Evolutionary conservation across 2,329 filamentous ascomycete genomes (phyloP).

Genomic region (Cadophora luteo-olivacea): DNA sequence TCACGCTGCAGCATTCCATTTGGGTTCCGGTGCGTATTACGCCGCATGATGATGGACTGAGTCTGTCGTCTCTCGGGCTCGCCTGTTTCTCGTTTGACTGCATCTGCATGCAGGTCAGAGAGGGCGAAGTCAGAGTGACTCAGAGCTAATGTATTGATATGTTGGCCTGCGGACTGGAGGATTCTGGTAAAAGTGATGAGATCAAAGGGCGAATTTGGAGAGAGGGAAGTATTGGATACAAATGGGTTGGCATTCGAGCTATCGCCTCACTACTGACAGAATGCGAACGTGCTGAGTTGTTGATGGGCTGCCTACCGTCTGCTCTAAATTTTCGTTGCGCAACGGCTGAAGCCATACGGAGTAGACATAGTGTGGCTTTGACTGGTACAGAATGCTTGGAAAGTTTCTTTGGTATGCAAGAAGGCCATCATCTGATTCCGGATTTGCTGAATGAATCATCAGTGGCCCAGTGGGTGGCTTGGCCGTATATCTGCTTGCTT

Average conservation of each 20-base stretch:
- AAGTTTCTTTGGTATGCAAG: not conserved
- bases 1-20: slow-evolving; percentile 28
- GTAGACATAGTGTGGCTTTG: not conserved
- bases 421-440: slow-evolving; percentile 4
- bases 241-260: not conserved
- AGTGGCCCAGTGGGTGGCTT: slow-evolving; percentile 10
- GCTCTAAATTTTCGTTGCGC: slow-evolving; percentile 10
- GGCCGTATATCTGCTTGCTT: not conserved
- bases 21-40: slow-evolving; percentile 24
- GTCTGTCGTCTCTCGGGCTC: not conserved
- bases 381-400: slow-evolving; percentile 14
- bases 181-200: not conserved
- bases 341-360: slow-evolving; percentile 18
- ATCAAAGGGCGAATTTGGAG: not conserved
- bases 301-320: slow-evolving; percentile 14
- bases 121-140: slow-evolving; percentile 30
- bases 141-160: slow-evolving; percentile 23
- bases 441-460: slow-evolving; percentile 9
- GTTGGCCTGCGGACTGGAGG: slow-evolving; percentile 7
- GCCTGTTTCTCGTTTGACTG: slow-evolving; percentile 16
- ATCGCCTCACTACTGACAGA: slow-evolving; percentile 3
- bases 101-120: slow-evolving; percentile 12
- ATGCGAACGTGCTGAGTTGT: slow-evolving; percentile 18
- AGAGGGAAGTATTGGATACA: not conserved
- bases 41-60: slow-evolving; percentile 23